Evolutionary conservation across 305 asterid species (phyloP), one percentile per base, ranked within the genome.

Genomic region (Fraxinus paxiana): DNA sequence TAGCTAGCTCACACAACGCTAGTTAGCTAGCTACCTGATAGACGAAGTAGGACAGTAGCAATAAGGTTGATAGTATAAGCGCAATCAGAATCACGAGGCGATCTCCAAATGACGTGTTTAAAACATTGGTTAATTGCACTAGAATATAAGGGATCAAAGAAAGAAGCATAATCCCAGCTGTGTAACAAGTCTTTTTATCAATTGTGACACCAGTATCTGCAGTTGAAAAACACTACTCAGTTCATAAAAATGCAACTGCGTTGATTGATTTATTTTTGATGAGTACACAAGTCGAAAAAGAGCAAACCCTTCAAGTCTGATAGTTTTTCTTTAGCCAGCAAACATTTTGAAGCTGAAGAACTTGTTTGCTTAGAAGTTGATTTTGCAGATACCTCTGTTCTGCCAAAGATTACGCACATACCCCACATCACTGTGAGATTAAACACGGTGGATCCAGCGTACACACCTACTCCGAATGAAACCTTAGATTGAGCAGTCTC

Each of bases 401-500:
- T 82, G 15, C 89, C 88, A 59, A 78, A 71, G 46, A 87, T 87
- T 33, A 86, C 87, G 41, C 89, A 86, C 72, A 85, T 81, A 33
- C 91, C 92, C 91, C 92, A 89, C 15, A 85, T 79, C 17, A 89
- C 6, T n/a, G 91, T 89, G 10, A 89, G 92, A 80, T 83, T 82
- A 24, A 89, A 82, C 69, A 89, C 87, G 2, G 92, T 87, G n/a
- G 90, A 84, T 76, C 92, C 92, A 4, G 89, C 89, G 8, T 88
- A 87, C 0, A 83, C 82, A 3, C 88, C 88, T 20, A 87, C 87
- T 79, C 90, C 90, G 1, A 75, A 82, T 1, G 90, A 85, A 63
- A 89, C 89, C 17, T 75, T 77, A 20, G 70, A 78, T 78, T 84
- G 87, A 72, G 89, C 92, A 18, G 31, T 70, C 81, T 86, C 90